Percentiles rank a stretch among this genome's conserved stretches.
These are phyloP conservation scores for Coemansia sp. DNA, from an alignment of 192 early-diverging fungal species.

Conservation along the genomic window DNA sequence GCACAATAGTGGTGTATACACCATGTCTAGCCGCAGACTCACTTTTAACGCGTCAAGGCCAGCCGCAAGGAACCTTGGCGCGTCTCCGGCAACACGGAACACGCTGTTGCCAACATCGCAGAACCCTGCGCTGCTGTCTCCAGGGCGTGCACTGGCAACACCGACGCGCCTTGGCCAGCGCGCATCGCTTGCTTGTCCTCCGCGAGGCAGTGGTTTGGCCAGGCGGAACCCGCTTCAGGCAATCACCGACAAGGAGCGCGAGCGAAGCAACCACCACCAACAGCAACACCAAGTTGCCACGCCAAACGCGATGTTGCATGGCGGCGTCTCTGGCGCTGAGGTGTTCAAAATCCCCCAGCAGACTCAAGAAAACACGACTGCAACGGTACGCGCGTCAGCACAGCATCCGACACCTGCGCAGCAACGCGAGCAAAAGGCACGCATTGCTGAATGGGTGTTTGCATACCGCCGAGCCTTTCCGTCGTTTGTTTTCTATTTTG, in stretches of 20 bases:
- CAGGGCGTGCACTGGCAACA: constrained; percentile 29
- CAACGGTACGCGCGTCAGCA: background rate
- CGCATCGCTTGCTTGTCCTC: constrained; percentile 24
- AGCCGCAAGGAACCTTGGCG: constrained; percentile 33
- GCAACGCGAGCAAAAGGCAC: constrained; percentile 40
- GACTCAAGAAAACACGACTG: background rate
- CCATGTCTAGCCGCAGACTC: constrained; percentile 48
- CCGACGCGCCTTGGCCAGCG: constrained; percentile 45
- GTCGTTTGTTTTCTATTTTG: constrained; percentile 57
- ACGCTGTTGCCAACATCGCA: constrained; percentile 21
- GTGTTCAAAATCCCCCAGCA: constrained; percentile 1
- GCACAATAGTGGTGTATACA: background rate
- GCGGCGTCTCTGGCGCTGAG: background rate
- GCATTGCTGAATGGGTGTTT: constrained; percentile 54
- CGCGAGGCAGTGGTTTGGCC: constrained; percentile 2
- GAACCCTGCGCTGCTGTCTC: constrained; percentile 23
- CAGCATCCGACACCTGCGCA: constrained; percentile 22
- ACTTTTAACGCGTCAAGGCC: constrained; percentile 52
- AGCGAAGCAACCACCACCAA: constrained; percentile 23
- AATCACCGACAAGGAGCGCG: constrained; percentile 39
- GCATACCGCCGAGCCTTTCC: constrained; percentile 51
- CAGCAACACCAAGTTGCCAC: constrained; percentile 4
- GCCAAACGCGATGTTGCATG: background rate
- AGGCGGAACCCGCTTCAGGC: constrained; percentile 42
- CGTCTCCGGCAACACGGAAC: constrained; percentile 31